These are phyloP conservation scores for Barbarea vulgaris DNA, from an alignment of 345 rosid genomes.

Conservation along the genomic window DNA sequence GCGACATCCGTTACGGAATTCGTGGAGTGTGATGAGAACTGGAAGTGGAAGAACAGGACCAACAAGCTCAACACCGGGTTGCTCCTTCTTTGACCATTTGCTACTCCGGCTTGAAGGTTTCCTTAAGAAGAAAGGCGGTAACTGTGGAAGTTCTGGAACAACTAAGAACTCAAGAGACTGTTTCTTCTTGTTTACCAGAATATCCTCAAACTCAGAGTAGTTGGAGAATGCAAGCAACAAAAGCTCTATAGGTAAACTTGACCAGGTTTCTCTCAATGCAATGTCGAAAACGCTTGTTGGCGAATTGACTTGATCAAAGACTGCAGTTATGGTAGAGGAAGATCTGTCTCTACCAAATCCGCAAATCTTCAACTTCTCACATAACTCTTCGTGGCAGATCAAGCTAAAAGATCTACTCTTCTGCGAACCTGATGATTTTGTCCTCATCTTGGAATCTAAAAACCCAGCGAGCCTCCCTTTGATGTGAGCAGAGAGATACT, in stretches of 20 bases:
- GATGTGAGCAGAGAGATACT: constrained; percentile 53
- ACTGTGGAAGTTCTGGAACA: constrained; percentile 62
- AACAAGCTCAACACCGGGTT: constrained; percentile 46
- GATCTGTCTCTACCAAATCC: constrained; percentile 53
- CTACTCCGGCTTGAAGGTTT: constrained; percentile 58
- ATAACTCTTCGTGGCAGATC: constrained; percentile 51
- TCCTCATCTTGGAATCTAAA: constrained; percentile 45
- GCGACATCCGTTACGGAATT: constrained; percentile 46
- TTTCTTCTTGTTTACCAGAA: constrained; percentile 45
- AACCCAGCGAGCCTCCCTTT: constrained; percentile 48
- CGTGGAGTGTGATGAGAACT: constrained; percentile 53
- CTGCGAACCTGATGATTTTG: constrained; percentile 24
- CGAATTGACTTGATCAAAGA: constrained; percentile 48
- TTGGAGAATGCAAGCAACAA: constrained; percentile 64
- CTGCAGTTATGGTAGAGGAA: constrained; percentile 45
- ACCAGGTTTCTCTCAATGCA: constrained; percentile 60
- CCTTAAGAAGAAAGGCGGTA: constrained; percentile 64
- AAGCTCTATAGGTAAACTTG: constrained; percentile 59
- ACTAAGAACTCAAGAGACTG: constrained; percentile 57
- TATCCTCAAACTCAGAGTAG: constrained; percentile 56
- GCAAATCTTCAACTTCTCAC: constrained; percentile 54
- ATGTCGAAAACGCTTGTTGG: constrained; percentile 62
- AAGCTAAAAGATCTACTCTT: constrained; percentile 34
- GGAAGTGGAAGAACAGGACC: constrained; percentile 74
- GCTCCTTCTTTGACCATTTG: constrained; percentile 57